These are phyloP conservation scores for Phytophthora uliginosa DNA, from an alignment of 352 stramenopile species.

Conservation along the genomic window DNA sequence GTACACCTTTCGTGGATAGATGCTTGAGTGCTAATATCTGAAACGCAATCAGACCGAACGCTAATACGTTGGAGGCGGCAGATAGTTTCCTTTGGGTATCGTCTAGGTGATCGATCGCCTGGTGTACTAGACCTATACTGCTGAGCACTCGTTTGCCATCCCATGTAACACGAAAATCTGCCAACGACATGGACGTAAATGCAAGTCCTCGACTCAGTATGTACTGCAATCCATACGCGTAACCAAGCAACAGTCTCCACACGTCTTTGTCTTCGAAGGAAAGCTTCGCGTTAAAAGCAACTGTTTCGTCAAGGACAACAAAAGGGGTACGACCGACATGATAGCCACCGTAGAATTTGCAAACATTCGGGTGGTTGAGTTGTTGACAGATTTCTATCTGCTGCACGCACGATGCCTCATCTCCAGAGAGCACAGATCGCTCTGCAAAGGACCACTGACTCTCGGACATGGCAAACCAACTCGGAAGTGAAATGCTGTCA, in stretches of 20 bases:
- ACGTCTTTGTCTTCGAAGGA: neutral
- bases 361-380: neutral
- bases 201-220: neutral
- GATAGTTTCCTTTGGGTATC: neutral
- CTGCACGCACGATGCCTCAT: neutral
- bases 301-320: neutral
- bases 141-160: neutral
- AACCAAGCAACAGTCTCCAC: constrained; percentile 1
- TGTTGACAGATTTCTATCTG: neutral
- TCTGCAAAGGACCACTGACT: constrained; percentile 1
- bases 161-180: neutral
- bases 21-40: neutral
- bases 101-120: neutral
- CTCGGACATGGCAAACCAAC: constrained; percentile 1
- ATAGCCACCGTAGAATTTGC: constrained; percentile 2
- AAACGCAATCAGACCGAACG: neutral
- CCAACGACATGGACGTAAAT: neutral
- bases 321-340: neutral
- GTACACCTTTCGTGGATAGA: neutral
- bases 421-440: neutral
- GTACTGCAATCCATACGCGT: constrained; percentile 2
- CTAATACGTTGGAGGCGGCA: neutral
- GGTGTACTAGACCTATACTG: neutral
- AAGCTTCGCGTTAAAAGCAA: neutral
- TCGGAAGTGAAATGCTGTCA: neutral